Evolutionary conservation across 495 filamentous ascomycete species (phyloP).

Genomic region (Cercophora newfieldiana): DNA sequence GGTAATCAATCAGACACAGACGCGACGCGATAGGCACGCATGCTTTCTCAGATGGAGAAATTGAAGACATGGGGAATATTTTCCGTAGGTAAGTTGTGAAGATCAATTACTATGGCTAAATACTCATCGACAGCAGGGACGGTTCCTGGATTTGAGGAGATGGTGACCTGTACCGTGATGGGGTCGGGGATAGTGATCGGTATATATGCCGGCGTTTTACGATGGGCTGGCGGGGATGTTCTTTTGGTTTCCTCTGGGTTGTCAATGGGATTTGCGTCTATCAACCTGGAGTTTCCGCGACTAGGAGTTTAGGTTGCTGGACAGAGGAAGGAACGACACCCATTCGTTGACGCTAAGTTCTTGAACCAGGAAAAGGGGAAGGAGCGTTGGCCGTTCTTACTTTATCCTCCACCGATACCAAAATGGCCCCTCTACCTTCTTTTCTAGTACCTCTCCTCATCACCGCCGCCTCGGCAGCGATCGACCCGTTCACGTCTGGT

Average conservation of each 20-base stretch:
- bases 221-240: neutral
- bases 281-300: no score
- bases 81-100: neutral
- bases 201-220: neutral
- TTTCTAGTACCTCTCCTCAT: neutral
- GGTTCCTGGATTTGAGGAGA: neutral
- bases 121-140: neutral
- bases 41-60: neutral
- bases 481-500: conserved; percentile 48
- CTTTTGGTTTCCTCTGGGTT: neutral
- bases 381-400: no score
- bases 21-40: neutral
- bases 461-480: neutral
- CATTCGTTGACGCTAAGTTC: no score
- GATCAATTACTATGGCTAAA: conserved; percentile 13
- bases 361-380: no score
- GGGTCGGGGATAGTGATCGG: neutral
- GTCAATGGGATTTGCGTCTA: neutral
- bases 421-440: neutral
- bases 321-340: neutral
- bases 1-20: neutral
- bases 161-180: neutral
- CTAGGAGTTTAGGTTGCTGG: neutral
- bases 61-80: neutral
- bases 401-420: neutral